A percentile compares a stretch with the other conserved stretches of the same genome.
These are phyloP conservation scores for Pseudonitzschia delicatissima DNA, from an alignment of 108 stramenopile species.

Conservation along the genomic window DNA sequence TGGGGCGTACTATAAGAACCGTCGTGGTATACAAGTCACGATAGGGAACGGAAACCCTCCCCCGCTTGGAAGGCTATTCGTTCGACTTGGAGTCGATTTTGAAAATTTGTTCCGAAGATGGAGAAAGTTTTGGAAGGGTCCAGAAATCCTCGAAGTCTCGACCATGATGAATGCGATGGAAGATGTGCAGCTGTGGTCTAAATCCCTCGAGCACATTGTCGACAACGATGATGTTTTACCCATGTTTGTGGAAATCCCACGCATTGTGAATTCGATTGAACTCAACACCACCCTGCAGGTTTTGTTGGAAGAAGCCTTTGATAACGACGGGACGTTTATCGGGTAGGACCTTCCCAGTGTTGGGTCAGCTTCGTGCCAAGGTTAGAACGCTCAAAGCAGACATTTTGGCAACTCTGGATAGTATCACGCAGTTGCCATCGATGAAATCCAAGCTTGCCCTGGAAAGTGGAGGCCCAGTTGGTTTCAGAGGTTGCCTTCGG, in stretches of 20 bases:
- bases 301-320: constrained; percentile 70
- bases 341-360: constrained; percentile 62
- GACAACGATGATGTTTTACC: background rate
- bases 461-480: constrained; percentile 69
- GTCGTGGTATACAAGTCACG: constrained; percentile 36
- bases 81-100: constrained; percentile 63
- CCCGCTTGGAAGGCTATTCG: constrained; percentile 38
- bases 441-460: constrained; percentile 66
- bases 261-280: constrained; percentile 40
- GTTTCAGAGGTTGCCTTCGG: constrained; percentile 59
- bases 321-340: constrained; percentile 49
- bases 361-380: constrained; percentile 59
- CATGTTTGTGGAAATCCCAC: constrained; percentile 53
- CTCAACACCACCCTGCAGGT: constrained; percentile 55
- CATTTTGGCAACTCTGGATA: constrained; percentile 61
- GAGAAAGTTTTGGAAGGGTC: constrained; percentile 61
- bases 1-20: constrained; percentile 37
- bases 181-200: constrained; percentile 56
- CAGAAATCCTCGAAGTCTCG: constrained; percentile 61
- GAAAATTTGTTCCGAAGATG: constrained; percentile 41
- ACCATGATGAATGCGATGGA: constrained; percentile 49
- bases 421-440: constrained; percentile 49
- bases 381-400: constrained; percentile 52
- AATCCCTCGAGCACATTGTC: constrained; percentile 33
- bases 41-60: constrained; percentile 41